These are phyloP conservation scores for Tagetes erecta DNA, from an alignment of 129 eudicot species.

Conservation along the genomic window DNA sequence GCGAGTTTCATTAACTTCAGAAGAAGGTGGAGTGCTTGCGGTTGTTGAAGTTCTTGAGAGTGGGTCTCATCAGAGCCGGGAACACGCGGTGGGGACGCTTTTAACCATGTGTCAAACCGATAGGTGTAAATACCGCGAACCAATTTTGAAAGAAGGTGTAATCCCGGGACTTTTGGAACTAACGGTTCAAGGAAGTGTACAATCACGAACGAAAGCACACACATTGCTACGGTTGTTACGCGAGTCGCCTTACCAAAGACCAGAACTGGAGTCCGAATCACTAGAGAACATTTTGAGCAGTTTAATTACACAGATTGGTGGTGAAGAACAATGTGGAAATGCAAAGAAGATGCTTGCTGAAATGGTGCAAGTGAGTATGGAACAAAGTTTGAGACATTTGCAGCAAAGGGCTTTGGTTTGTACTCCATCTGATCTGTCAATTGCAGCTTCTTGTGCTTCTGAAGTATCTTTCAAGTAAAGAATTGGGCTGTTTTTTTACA, in stretches of 20 bases:
- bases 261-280: conserved; percentile 66
- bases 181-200: conserved; percentile 80
- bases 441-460: conserved; percentile 53
- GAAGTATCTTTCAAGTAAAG: conserved; percentile 56
- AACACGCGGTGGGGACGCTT: conserved; percentile 89
- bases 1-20: conserved; percentile 48
- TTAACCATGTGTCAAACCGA: conserved; percentile 76
- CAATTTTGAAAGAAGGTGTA: conserved; percentile 92
- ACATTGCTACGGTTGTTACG: conserved; percentile 64
- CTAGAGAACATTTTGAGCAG: conserved; percentile 73
- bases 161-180: conserved; percentile 97
- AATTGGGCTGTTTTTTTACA: background rate
- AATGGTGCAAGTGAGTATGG: conserved; percentile 99
- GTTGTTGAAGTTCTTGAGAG: conserved; percentile 86
- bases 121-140: conserved; percentile 73
- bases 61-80: conserved; percentile 83
- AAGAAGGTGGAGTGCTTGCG: conserved; percentile 88
- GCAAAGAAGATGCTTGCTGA: conserved; percentile 94
- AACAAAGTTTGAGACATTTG: conserved; percentile 81
- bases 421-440: conserved; percentile 59
- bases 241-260: conserved; percentile 69
- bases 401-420: conserved; percentile 93
- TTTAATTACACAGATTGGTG: conserved; percentile 71
- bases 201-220: conserved; percentile 74
- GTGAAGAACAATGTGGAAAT: conserved; percentile 83